phyloP scores from a whole-genome alignment of 768 basidiomycete species.

The Polyporus arcularius region DNA sequence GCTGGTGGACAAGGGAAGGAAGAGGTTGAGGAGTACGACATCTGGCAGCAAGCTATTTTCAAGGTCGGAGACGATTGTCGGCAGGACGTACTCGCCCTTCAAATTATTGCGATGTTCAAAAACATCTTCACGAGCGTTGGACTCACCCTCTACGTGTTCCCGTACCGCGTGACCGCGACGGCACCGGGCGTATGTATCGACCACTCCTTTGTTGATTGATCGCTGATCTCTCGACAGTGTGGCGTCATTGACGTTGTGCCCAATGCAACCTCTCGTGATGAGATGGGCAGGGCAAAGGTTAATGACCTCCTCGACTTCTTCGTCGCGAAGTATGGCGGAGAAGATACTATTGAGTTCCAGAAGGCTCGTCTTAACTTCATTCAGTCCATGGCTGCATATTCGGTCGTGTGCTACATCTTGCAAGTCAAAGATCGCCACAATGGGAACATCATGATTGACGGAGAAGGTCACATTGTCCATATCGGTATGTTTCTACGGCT shows the following conservation, averaged over 20 bases:
- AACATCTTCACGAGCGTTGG: conserved; percentile 92
- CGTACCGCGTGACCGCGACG: conserved; percentile 96
- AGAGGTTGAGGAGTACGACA: conserved; percentile 64
- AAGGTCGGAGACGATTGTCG: conserved; percentile 99
- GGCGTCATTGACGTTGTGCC: conserved; percentile 99
- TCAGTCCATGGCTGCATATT: conserved; percentile 99
- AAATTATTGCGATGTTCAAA: conserved; percentile 99
- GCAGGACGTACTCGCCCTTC: conserved; percentile 96
- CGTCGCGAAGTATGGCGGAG: conserved; percentile 87
- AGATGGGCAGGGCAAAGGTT: conserved; percentile 98
- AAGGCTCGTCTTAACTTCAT: conserved; percentile 93
- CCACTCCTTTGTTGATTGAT: background rate
- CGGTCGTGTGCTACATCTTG: conserved; percentile 94
- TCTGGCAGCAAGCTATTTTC: conserved; percentile 99
- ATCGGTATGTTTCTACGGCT: conserved; percentile 59
- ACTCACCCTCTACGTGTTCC: conserved; percentile 87
- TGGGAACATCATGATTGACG: conserved; percentile 99
- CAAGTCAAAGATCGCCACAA: conserved; percentile 99
- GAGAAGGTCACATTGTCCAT: conserved; percentile 95
- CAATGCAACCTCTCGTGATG: conserved; percentile 95
- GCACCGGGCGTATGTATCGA: conserved; percentile 77
- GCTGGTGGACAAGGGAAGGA: conserved; percentile 59
- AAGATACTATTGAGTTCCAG: conserved; percentile 89
- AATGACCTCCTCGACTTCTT: conserved; percentile 96
- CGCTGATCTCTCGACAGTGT: conserved; percentile 53